Evolutionary conservation across 306 rosid species (phyloP).

Genomic region (Prunus kanzakura): DNA sequence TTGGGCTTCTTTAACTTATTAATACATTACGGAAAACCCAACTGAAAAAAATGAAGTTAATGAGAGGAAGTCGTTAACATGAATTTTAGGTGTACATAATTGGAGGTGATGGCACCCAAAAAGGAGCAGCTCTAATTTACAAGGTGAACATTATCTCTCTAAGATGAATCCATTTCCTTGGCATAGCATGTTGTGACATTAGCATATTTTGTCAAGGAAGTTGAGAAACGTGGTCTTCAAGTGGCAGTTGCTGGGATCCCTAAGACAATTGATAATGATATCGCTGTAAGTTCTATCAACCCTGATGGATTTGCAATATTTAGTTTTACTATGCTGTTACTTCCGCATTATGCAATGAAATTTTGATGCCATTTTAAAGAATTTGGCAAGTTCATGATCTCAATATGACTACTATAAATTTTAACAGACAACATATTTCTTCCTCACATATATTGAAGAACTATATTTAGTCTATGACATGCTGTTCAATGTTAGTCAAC

Average conservation of each 20-base stretch:
- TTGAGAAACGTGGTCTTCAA: slow-evolving; percentile 82
- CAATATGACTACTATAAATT: background rate
- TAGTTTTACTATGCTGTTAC: background rate
- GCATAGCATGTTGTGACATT: slow-evolving; percentile 29
- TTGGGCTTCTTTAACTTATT: slow-evolving; percentile 2
- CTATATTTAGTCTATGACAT: background rate
- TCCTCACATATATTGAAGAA: background rate
- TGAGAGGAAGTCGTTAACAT: slow-evolving; percentile 17
- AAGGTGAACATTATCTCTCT: slow-evolving; percentile 52
- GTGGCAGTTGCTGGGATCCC: slow-evolving; percentile 97
- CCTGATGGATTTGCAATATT: background rate
- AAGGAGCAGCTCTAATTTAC: slow-evolving; percentile 75
- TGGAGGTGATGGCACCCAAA: slow-evolving; percentile 98
- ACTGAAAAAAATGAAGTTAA: background rate
- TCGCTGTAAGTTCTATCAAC: slow-evolving; percentile 64
- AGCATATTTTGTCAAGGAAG: slow-evolving; percentile 67
- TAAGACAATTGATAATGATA: slow-evolving; percentile 92
- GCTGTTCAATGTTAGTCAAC: background rate
- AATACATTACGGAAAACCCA: slow-evolving; percentile 1
- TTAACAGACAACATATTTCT: background rate
- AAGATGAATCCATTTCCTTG: slow-evolving; percentile 17
- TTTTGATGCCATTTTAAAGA: background rate
- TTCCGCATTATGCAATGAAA: background rate
- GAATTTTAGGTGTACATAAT: slow-evolving; percentile 73
- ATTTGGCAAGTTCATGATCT: background rate